A percentile compares a stretch with the other conserved stretches of the same genome.
Conservation (phyloP, 2,329 filamentous ascomycete genomes). For the Curvularia hawaiiensis region DNA sequence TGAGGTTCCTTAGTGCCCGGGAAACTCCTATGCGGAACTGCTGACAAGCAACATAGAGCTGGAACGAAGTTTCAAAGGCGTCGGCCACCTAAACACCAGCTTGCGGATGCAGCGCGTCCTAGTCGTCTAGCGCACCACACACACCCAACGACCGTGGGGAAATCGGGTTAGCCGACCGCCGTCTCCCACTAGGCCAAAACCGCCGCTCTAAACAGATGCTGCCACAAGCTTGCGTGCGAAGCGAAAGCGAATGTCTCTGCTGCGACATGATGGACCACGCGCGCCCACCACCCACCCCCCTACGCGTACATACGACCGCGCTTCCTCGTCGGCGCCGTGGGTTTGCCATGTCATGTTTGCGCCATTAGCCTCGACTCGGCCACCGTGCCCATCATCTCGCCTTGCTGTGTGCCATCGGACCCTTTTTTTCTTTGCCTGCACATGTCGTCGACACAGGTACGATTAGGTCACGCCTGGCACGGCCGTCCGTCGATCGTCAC, state of each 20-base stretch:
- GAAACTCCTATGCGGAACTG: slow-evolving; percentile 34
- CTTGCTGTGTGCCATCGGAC: slow-evolving; percentile 11
- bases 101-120: slow-evolving; percentile 39
- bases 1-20: slow-evolving; percentile 35
- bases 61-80: slow-evolving; percentile 41
- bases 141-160: slow-evolving; percentile 40
- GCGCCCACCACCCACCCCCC: slow-evolving; percentile 3
- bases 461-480: slow-evolving; percentile 16
- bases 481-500: slow-evolving; percentile 20
- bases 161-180: slow-evolving; percentile 38
- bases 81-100: slow-evolving; percentile 39
- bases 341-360: slow-evolving; percentile 1
- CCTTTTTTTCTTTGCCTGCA: slow-evolving; percentile 5
- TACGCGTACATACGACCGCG: slow-evolving; percentile 1
- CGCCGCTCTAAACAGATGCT: slow-evolving; percentile 36
- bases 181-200: slow-evolving; percentile 36
- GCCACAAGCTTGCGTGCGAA: slow-evolving; percentile 26
- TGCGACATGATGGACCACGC: slow-evolving; percentile 10
- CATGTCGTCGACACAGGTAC: slow-evolving; percentile 14
- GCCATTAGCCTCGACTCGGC: slow-evolving; percentile 5
- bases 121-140: slow-evolving; percentile 41
- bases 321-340: background rate
- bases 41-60: slow-evolving; percentile 38
- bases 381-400: slow-evolving; percentile 14
- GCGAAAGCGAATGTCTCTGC: slow-evolving; percentile 25